phyloP scores from a whole-genome alignment of 2,329 filamentous ascomycete genomes.

The Colletotrichum lini region DNA sequence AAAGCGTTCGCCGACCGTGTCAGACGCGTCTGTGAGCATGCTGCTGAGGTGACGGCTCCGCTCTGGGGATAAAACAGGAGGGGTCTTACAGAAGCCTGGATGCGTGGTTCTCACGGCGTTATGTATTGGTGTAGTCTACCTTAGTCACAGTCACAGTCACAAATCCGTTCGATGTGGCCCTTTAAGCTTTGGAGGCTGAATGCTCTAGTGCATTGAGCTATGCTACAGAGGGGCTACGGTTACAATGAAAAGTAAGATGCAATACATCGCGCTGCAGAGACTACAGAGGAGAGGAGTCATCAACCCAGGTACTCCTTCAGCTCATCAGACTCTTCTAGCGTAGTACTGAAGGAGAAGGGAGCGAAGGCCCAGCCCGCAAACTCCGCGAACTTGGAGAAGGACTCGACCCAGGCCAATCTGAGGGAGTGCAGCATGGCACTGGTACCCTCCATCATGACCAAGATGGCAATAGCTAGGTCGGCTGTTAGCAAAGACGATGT shows the following conservation, averaged over 20 bases:
- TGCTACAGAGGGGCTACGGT: slow-evolving; percentile 43
- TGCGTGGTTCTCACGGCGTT: slow-evolving; percentile 20
- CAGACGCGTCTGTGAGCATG: slow-evolving; percentile 89
- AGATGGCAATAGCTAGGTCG: slow-evolving; percentile 65
- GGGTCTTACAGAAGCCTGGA: neutral
- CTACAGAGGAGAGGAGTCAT: slow-evolving; percentile 14
- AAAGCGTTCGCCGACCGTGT: slow-evolving; percentile 87
- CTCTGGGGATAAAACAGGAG: slow-evolving; percentile 66
- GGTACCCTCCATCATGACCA: slow-evolving; percentile 96
- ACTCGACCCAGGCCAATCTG: slow-evolving; percentile 95
- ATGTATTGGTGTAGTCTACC: slow-evolving; percentile 4
- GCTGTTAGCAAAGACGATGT: slow-evolving; percentile 14
- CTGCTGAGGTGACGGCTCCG: slow-evolving; percentile 87
- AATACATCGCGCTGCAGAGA: slow-evolving; percentile 16
- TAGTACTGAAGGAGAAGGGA: slow-evolving; percentile 88
- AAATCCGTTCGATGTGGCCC: neutral
- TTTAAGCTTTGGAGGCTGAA: slow-evolving; percentile 11
- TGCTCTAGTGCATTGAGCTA: slow-evolving; percentile 41
- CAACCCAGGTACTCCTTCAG: slow-evolving; percentile 69
- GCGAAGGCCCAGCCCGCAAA: slow-evolving; percentile 89
- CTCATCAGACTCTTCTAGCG: slow-evolving; percentile 86
- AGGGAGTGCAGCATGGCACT: slow-evolving; percentile 95
- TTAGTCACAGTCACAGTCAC: slow-evolving; percentile 35
- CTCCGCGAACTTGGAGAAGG: slow-evolving; percentile 97
- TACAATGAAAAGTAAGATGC: slow-evolving; percentile 40